Evolutionary conservation across 1,284 basidiomycete species (phyloP).

Genomic region (Trametes hirsuta): DNA sequence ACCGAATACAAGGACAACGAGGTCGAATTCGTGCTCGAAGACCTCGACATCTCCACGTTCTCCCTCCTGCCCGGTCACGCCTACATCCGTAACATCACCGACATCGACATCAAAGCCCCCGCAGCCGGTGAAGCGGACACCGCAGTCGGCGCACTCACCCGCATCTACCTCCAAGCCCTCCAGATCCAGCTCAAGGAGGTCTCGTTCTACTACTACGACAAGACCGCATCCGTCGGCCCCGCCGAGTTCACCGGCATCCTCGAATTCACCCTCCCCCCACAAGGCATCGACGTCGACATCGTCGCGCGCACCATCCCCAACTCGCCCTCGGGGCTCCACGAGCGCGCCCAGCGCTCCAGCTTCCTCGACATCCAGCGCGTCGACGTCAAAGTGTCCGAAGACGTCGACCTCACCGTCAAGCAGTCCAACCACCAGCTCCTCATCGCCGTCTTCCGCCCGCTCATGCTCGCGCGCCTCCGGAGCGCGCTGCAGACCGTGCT

Average conservation of each 20-base stretch:
- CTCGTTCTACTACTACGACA: slow-evolving; percentile 73
- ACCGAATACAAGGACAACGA: slow-evolving; percentile 69
- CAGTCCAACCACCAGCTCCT: slow-evolving; percentile 65
- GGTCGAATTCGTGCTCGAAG: slow-evolving; percentile 72
- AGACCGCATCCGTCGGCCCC: slow-evolving; percentile 52
- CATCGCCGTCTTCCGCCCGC: slow-evolving; percentile 60
- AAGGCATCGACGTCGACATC: slow-evolving; percentile 68
- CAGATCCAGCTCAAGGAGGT: slow-evolving; percentile 64
- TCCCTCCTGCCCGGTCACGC: slow-evolving; percentile 68
- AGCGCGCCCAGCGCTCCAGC: slow-evolving; percentile 48
- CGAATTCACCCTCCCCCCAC: slow-evolving; percentile 60
- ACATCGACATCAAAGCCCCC: slow-evolving; percentile 64
- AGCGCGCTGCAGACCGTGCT: slow-evolving; percentile 60
- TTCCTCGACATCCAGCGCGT: slow-evolving; percentile 62
- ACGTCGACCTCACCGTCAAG: slow-evolving; percentile 54
- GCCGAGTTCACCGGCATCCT: slow-evolving; percentile 62
- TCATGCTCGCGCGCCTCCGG: slow-evolving; percentile 57
- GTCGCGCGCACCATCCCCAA: slow-evolving; percentile 64
- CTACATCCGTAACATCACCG: slow-evolving; percentile 73
- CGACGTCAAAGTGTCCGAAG: slow-evolving; percentile 52
- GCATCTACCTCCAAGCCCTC: slow-evolving; percentile 62
- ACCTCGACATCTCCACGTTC: slow-evolving; percentile 66
- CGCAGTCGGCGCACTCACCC: slow-evolving; percentile 61
- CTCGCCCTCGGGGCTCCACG: slow-evolving; percentile 40
- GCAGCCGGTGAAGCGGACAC: slow-evolving; percentile 41